Evolutionary conservation across 1,284 basidiomycete genomes (phyloP).

Genomic region (Sporisorium reilianum): DNA sequence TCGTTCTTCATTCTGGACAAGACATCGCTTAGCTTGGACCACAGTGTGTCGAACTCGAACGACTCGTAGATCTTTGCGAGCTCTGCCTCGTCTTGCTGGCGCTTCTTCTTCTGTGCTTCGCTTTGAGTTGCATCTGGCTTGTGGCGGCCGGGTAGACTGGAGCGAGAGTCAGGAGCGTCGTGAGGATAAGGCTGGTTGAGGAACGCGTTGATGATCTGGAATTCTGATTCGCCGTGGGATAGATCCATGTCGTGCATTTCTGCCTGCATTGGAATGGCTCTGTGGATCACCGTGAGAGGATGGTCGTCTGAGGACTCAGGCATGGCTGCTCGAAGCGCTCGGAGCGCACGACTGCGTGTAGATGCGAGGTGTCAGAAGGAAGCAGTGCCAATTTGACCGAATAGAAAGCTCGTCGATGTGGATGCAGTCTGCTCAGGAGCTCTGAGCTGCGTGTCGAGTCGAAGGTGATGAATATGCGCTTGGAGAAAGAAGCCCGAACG

Average conservation of each 20-base stretch:
- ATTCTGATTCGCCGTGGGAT: background rate
- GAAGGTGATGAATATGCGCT: background rate
- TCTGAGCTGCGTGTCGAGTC: background rate
- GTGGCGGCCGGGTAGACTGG: constrained; percentile 9
- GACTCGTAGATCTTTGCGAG: constrained; percentile 66
- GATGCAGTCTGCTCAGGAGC: background rate
- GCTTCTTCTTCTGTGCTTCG: constrained; percentile 41
- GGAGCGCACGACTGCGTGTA: no score
- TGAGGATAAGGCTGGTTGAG: constrained; percentile 10
- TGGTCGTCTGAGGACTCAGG: constrained; percentile 20
- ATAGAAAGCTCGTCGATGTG: background rate
- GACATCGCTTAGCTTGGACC: constrained; percentile 63
- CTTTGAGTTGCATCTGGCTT: constrained; percentile 21
- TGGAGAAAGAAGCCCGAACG: background rate
- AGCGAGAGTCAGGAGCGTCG: background rate
- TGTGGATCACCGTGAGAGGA: constrained; percentile 16
- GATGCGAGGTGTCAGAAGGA: no score
- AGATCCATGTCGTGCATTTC: constrained; percentile 10
- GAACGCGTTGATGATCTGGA: constrained; percentile 9
- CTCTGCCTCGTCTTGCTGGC: constrained; percentile 74
- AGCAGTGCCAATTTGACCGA: background rate
- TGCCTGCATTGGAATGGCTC: constrained; percentile 11
- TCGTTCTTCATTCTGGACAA: constrained; percentile 63
- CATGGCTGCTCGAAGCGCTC: constrained; percentile 7
- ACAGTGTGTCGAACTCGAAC: constrained; percentile 64